Conservation (phyloP, 225 moss, liverwort and hornwort species). For the Marchantia paleacea region DNA sequence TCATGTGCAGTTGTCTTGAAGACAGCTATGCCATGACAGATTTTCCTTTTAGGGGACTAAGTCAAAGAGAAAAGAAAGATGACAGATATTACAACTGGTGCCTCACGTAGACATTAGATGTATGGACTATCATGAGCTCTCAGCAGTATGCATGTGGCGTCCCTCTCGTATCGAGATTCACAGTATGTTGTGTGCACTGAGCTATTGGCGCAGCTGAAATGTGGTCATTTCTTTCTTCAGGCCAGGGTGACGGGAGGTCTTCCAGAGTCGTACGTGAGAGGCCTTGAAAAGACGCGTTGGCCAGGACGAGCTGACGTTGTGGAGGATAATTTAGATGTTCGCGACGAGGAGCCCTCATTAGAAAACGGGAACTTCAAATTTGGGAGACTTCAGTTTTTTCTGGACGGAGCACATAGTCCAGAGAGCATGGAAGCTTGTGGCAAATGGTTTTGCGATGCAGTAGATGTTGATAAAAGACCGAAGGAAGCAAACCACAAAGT, state of each 20-base stretch:
- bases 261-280: constrained; percentile 70
- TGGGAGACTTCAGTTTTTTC: constrained; percentile 75
- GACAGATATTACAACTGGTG: background rate
- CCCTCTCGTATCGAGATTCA: too few relatives aligned
- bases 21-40: too few relatives aligned
- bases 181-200: too few relatives aligned
- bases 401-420: constrained; percentile 99
- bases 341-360: constrained; percentile 19
- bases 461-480: constrained; percentile 15
- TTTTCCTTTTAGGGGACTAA: too few relatives aligned
- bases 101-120: background rate
- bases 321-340: constrained; percentile 38
- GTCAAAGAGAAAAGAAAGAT: background rate
- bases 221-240: constrained; percentile 20
- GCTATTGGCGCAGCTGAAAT: background rate
- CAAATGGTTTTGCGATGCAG: constrained; percentile 73
- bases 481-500: background rate
- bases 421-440: constrained; percentile 99
- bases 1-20: background rate
- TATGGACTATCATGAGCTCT: background rate
- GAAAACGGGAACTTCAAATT: constrained; percentile 28
- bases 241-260: constrained; percentile 57
- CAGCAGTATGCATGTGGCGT: background rate
- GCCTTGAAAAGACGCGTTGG: constrained; percentile 70
- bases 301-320: constrained; percentile 87